phyloP scores from a whole-genome alignment of 176 grass and related monocot species.

The Ensete ventricosum region DNA sequence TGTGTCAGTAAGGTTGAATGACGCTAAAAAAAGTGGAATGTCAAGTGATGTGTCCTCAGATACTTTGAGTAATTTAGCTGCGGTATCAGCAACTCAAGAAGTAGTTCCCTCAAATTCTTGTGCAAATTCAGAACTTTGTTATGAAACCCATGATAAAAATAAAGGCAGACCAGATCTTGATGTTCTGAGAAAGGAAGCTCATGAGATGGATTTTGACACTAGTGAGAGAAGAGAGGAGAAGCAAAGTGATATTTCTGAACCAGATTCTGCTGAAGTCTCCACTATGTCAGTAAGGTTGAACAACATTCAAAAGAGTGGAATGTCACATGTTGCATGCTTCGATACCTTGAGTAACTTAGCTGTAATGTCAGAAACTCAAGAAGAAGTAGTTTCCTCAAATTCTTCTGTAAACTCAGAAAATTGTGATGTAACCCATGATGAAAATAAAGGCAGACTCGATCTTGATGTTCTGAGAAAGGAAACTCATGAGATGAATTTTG shows the following conservation, averaged over 20 bases:
- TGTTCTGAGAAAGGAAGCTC: conserved; percentile 5
- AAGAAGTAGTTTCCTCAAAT: conserved; percentile 21
- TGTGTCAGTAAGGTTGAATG: conserved; percentile 6
- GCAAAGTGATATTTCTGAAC: conserved; percentile 23
- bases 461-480: not conserved
- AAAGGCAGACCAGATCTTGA: too few species aligned
- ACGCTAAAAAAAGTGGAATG: conserved; percentile 26
- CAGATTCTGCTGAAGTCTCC: conserved; percentile 16
- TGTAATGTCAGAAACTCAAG: conserved; percentile 21
- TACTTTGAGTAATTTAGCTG: conserved; percentile 25
- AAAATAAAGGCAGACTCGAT: not conserved
- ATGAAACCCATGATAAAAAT: conserved; percentile 5
- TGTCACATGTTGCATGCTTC: conserved; percentile 19
- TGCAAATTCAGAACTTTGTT: conserved; percentile 11
- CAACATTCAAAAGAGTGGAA: conserved; percentile 25
- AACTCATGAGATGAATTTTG: conserved; percentile 18
- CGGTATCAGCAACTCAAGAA: conserved; percentile 14
- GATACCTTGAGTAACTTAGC: conserved; percentile 18
- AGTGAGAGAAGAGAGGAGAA: conserved; percentile 23
- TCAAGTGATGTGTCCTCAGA: conserved; percentile 18
- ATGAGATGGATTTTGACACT: conserved; percentile 18
- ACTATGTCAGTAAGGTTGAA: conserved; percentile 3
- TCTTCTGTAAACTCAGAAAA: conserved; percentile 21
- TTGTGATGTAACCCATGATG: not conserved
- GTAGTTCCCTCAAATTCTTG: conserved; percentile 22